These are phyloP conservation scores for Microsporum canis DNA, from an alignment of 2,329 filamentous ascomycete species.

Conservation along the genomic window DNA sequence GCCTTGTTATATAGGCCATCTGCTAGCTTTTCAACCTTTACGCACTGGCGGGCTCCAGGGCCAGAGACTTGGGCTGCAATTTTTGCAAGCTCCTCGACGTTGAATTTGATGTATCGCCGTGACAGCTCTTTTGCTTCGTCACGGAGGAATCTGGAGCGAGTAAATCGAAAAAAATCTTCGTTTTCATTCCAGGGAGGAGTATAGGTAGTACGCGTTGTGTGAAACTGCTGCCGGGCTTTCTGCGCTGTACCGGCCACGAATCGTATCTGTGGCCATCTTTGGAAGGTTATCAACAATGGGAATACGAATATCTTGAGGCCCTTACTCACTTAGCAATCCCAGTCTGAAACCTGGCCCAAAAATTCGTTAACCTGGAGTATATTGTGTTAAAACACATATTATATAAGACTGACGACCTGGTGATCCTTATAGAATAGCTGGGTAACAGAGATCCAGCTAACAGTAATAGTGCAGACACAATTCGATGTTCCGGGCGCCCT, in stretches of 20 bases:
- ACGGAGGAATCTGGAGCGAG: slow-evolving; percentile 20
- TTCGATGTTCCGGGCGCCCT: too few species aligned
- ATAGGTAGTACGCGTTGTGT: neutral
- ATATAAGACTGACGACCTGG: neutral
- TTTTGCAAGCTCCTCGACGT: slow-evolving; percentile 1
- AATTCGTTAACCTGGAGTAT: neutral
- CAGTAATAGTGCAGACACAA: too few species aligned
- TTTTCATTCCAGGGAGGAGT: slow-evolving; percentile 3
- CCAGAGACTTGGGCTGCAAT: slow-evolving; percentile 3
- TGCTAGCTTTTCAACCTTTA: slow-evolving; percentile 13
- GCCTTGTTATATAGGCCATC: slow-evolving; percentile 20
- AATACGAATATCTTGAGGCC: neutral
- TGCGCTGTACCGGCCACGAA: too few species aligned
- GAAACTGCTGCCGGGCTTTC: neutral
- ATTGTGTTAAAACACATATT: neutral
- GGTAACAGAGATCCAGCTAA: neutral
- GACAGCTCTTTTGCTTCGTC: slow-evolving; percentile 18
- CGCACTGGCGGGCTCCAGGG: neutral
- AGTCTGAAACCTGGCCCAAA: neutral
- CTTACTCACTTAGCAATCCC: neutral
- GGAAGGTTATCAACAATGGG: neutral
- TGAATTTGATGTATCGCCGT: slow-evolving; percentile 8
- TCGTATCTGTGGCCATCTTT: neutral
- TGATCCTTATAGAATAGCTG: neutral
- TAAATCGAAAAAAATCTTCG: slow-evolving; percentile 21